Evolutionary conservation across 2,329 filamentous ascomycete species (phyloP).

Genomic region (Triangularia setosa): DNA sequence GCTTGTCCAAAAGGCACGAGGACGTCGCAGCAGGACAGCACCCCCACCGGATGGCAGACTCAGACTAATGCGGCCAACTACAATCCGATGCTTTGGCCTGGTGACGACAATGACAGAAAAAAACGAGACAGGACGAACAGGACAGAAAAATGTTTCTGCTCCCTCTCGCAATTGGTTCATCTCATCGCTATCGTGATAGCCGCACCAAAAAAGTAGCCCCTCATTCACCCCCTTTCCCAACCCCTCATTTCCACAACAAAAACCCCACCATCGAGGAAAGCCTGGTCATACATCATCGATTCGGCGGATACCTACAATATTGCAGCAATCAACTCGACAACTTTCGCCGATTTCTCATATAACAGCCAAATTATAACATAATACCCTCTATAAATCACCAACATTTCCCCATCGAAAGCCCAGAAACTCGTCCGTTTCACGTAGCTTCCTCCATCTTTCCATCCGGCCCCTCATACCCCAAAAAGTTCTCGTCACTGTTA

Average conservation of each 20-base stretch:
- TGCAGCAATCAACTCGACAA: background rate
- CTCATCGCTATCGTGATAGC: background rate
- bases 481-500: too few species aligned
- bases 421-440: background rate
- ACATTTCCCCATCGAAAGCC: background rate
- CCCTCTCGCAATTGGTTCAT: background rate
- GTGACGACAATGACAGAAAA: constrained; percentile 2
- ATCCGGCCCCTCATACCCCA: background rate
- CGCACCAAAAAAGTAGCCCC: background rate
- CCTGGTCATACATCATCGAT: constrained; percentile 8
- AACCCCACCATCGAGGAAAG: background rate
- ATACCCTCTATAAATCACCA: background rate
- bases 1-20: constrained; percentile 7
- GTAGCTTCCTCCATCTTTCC: background rate
- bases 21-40: constrained; percentile 11
- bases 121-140: background rate
- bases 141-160: background rate
- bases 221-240: background rate
- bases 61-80: constrained; percentile 3
- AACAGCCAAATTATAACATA: background rate
- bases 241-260: background rate
- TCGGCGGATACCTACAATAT: background rate
- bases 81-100: background rate
- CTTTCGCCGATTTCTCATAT: background rate
- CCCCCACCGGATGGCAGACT: constrained; percentile 1